Evolutionary conservation across 2,329 filamentous ascomycete genomes (phyloP).

Genomic region (Calcarisporium arbuscula): DNA sequence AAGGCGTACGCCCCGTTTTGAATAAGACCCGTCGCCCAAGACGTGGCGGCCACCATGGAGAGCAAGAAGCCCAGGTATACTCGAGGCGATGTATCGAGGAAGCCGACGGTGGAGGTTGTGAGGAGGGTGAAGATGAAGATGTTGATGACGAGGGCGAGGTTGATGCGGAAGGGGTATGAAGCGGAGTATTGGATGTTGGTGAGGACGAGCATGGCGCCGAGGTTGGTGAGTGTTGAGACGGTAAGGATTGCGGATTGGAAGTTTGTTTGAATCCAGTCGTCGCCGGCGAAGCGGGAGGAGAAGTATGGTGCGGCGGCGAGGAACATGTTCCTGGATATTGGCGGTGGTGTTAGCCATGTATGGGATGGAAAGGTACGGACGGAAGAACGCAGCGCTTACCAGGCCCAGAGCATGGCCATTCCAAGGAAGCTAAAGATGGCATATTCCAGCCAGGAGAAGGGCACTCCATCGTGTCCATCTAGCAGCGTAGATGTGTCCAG

Average conservation of each 20-base stretch:
- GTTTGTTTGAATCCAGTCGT: constrained; percentile 66
- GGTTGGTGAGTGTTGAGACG: constrained; percentile 77
- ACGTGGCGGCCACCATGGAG: constrained; percentile 71
- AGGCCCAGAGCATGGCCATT: constrained; percentile 94
- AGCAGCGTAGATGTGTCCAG: constrained; percentile 19
- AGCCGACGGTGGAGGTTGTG: constrained; percentile 69
- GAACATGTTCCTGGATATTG: constrained; percentile 81
- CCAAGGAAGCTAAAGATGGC: constrained; percentile 78
- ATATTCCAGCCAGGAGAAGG: constrained; percentile 85
- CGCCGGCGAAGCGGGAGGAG: constrained; percentile 67
- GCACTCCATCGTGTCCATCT: constrained; percentile 32
- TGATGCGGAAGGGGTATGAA: constrained; percentile 84
- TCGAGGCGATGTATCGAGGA: constrained; percentile 53
- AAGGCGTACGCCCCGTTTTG: constrained; percentile 96
- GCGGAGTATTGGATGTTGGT: constrained; percentile 74
- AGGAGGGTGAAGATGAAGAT: constrained; percentile 70
- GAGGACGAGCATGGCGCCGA: constrained; percentile 68
- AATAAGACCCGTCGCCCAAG: constrained; percentile 74
- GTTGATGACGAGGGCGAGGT: constrained; percentile 68
- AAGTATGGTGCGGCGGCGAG: constrained; percentile 93
- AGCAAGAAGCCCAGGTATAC: constrained; percentile 79
- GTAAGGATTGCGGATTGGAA: constrained; percentile 89
- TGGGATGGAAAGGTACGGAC: not conserved
- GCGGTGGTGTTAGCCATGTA: not conserved
- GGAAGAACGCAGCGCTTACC: constrained; percentile 48